Conservation (phyloP, 768 basidiomycete species). For the Podaxis sp. region DNA sequence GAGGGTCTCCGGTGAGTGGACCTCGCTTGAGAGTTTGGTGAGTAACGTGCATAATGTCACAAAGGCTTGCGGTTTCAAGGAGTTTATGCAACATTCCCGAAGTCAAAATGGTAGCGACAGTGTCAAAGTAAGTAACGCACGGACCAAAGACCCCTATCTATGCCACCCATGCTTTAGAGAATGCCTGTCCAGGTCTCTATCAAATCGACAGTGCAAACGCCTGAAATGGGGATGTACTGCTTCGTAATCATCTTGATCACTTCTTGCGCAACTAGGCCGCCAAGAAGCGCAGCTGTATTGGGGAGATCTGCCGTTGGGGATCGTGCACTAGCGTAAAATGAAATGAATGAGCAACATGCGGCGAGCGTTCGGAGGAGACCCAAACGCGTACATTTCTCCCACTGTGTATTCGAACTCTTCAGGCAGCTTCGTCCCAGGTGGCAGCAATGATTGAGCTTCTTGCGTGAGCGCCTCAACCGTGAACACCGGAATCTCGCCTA, state of each 20-base stretch:
- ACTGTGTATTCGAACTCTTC: conserved; percentile 59
- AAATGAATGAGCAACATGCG: conserved; percentile 18
- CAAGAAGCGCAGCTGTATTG: conserved; percentile 90
- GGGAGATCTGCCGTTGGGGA: conserved; percentile 85
- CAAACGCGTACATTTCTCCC: conserved; percentile 72
- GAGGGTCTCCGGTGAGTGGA: not conserved
- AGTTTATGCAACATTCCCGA: not conserved
- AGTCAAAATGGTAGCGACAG: not conserved
- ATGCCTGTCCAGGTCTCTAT: conserved; percentile 78
- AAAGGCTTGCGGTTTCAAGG: not conserved
- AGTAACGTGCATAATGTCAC: not conserved
- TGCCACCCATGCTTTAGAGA: conserved; percentile 22
- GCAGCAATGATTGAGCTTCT: conserved; percentile 51
- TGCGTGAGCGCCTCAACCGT: conserved; percentile 52
- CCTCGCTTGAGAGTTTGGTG: not conserved
- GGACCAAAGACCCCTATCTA: not conserved
- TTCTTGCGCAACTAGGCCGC: conserved; percentile 94
- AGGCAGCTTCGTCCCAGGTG: conserved; percentile 48
- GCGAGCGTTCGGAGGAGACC: not conserved
- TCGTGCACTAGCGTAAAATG: conserved; percentile 52
- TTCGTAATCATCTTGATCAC: conserved; percentile 95
- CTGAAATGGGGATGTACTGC: conserved; percentile 91
- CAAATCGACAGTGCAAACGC: conserved; percentile 83
- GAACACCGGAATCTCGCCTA: conserved; percentile 30
- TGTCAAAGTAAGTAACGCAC: not conserved